These are phyloP conservation scores for Venturia nashicola DNA, from an alignment of 2,329 filamentous ascomycete genomes.

Conservation along the genomic window DNA sequence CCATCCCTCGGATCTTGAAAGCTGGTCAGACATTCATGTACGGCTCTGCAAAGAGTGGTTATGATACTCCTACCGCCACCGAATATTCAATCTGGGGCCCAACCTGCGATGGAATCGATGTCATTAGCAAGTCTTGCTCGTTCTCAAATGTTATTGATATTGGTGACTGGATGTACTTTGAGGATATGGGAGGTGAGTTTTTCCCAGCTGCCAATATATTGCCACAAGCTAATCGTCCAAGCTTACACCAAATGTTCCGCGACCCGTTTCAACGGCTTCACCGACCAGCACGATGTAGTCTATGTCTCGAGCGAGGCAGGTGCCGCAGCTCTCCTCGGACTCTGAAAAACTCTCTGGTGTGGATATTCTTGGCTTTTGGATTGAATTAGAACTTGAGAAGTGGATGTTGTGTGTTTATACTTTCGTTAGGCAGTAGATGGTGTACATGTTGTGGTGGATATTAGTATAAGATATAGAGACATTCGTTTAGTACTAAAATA, in stretches of 20 bases:
- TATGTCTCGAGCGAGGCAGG: slow-evolving; percentile 92
- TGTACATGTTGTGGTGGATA: background rate
- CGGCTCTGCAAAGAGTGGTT: slow-evolving; percentile 17
- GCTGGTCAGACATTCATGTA: slow-evolving; percentile 46
- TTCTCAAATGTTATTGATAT: slow-evolving; percentile 72
- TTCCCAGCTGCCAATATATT: background rate
- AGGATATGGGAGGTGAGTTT: slow-evolving; percentile 65
- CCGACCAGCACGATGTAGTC: slow-evolving; percentile 79
- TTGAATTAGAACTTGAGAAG: background rate
- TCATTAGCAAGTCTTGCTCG: slow-evolving; percentile 70
- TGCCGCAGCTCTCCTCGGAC: slow-evolving; percentile 55
- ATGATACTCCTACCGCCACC: slow-evolving; percentile 39
- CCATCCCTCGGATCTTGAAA: slow-evolving; percentile 68
- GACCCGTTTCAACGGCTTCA: slow-evolving; percentile 95
- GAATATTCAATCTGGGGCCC: slow-evolving; percentile 98
- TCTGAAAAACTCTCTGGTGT: background rate
- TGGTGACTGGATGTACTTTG: slow-evolving; percentile 97
- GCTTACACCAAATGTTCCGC: slow-evolving; percentile 95
- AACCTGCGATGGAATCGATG: slow-evolving; percentile 95
- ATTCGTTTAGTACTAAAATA: too few relatives aligned
- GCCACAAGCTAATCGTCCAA: slow-evolving; percentile 8
- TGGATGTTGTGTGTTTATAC: background rate
- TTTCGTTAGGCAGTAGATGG: background rate
- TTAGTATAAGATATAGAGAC: background rate
- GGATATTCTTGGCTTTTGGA: background rate